A percentile compares a stretch with the other conserved stretches of the same genome.
Evolutionary conservation across 345 rosid genomes (phyloP).

Genomic region (Gossypium bickii): DNA sequence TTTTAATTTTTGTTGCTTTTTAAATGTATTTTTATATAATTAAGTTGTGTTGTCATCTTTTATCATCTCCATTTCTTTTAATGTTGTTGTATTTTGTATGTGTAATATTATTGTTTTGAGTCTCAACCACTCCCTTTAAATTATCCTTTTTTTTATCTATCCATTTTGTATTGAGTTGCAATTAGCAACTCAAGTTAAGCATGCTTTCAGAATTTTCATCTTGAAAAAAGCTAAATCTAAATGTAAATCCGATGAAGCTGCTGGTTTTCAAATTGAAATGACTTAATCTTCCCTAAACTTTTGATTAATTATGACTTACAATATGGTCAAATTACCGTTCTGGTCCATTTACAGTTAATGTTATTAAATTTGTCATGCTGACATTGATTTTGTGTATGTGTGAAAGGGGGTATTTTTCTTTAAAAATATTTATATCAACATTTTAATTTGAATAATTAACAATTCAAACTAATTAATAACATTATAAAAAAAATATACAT

Average conservation of each 20-base stretch:
- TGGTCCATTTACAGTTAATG: too few relatives aligned
- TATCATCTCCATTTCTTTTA: neutral
- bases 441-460: too few relatives aligned
- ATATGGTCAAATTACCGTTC: too few relatives aligned
- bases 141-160: neutral
- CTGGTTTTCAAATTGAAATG: neutral
- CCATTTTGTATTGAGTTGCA: neutral
- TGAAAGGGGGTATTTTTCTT: too few relatives aligned
- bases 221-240: too few relatives aligned
- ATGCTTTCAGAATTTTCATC: neutral
- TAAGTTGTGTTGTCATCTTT: slow-evolving; percentile 15
- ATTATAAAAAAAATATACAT: too few relatives aligned
- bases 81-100: neutral
- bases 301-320: neutral
- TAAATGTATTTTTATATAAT: slow-evolving; percentile 6
- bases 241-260: too few relatives aligned
- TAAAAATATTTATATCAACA: too few relatives aligned
- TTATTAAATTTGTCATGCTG: too few relatives aligned
- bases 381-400: too few relatives aligned
- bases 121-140: neutral
- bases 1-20: neutral
- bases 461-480: too few relatives aligned
- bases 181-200: neutral
- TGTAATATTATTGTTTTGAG: neutral
- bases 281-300: neutral